A percentile compares a stretch with the other conserved stretches of the same genome.
phyloP scores from a whole-genome alignment of 192 early-diverging fungal species.

The Linnemannia elongata region DNA sequence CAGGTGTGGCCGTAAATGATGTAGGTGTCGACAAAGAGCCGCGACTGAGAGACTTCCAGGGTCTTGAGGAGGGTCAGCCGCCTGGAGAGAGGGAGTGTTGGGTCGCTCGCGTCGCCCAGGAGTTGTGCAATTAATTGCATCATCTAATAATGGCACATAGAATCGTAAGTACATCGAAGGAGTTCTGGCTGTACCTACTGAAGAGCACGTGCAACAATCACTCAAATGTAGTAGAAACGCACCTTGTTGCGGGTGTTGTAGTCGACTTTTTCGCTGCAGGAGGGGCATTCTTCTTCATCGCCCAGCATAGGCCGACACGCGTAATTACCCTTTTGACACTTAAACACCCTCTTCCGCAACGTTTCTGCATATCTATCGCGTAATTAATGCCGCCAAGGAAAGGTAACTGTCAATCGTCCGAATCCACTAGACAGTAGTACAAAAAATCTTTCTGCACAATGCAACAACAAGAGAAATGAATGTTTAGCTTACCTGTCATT shows the following conservation, averaged over 20 bases:
- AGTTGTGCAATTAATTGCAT: conserved; percentile 30
- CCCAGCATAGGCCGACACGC: conserved; percentile 38
- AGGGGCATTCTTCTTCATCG: conserved; percentile 26
- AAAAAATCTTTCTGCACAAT: neutral
- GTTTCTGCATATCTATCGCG: conserved; percentile 35
- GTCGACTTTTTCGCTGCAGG: conserved; percentile 39
- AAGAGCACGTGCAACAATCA: neutral
- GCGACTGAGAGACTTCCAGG: conserved; percentile 29
- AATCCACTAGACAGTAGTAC: neutral
- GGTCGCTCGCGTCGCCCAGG: conserved; percentile 23
- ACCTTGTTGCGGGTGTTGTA: conserved; percentile 21
- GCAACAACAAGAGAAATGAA: too few relatives aligned
- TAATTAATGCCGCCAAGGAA: neutral
- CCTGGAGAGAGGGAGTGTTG: conserved; percentile 10
- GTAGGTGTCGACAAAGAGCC: conserved; percentile 38
- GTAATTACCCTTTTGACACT: conserved; percentile 41
- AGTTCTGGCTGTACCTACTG: neutral
- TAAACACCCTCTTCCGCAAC: conserved; percentile 21
- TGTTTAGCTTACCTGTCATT: conserved; percentile 26
- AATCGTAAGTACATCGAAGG: neutral
- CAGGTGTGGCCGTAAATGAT: conserved; percentile 46
- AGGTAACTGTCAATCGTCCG: neutral
- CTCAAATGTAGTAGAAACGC: neutral
- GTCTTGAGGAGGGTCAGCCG: conserved; percentile 27
- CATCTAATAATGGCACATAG: conserved; percentile 4